These are phyloP conservation scores for Rehmannia glutinosa DNA, from an alignment of 257 asterid species.

Conservation along the genomic window DNA sequence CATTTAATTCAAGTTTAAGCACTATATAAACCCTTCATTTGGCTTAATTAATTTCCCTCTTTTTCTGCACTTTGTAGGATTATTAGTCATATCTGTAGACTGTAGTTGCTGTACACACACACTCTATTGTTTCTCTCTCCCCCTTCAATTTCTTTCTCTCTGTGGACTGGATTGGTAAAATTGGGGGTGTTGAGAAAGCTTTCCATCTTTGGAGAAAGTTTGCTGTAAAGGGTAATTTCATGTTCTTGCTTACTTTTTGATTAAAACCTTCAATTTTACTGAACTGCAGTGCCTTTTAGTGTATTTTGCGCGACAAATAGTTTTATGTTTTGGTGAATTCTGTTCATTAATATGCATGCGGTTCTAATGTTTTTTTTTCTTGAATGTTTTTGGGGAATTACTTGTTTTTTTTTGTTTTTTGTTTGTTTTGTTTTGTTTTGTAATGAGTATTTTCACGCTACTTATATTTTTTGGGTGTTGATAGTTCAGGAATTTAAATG, in stretches of 20 bases:
- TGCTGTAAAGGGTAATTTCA: conserved; percentile 32
- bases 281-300: background rate
- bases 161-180: conserved; percentile 23
- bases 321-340: background rate
- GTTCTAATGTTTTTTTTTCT: background rate
- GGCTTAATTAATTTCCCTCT: conserved; percentile 7
- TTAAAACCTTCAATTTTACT: background rate
- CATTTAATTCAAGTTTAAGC: conserved; percentile 1
- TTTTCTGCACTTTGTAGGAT: background rate
- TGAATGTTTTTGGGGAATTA: background rate
- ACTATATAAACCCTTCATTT: conserved; percentile 25
- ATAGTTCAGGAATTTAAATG: background rate
- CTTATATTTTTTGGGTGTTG: background rate
- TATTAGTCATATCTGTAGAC: too few relatives aligned
- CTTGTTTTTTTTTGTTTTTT: too few relatives aligned
- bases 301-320: background rate
- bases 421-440: too few relatives aligned
- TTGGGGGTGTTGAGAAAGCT: conserved; percentile 21
- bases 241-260: background rate
- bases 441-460: too few relatives aligned
- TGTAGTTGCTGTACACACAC: background rate
- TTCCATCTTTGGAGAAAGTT: conserved; percentile 23
- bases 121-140: conserved; percentile 25
- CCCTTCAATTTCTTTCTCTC: conserved; percentile 24
- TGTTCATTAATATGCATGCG: conserved; percentile 14